Conservation (phyloP, 2,329 filamentous ascomycete genomes). For the Acarospora socialis region DNA sequence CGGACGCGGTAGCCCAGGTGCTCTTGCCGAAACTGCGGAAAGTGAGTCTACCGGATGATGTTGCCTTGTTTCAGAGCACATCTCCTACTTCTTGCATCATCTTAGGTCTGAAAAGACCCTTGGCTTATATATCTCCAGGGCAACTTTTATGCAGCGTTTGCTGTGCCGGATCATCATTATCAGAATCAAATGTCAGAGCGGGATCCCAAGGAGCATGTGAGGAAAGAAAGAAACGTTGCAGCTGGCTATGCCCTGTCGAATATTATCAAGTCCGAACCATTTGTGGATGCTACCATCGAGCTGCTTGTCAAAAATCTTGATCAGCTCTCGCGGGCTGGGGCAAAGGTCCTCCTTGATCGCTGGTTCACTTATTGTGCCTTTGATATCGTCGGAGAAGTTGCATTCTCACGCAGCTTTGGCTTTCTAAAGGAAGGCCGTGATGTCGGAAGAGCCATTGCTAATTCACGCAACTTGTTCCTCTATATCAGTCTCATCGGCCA, state of each 20-base stretch:
- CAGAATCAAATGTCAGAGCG: constrained; percentile 27
- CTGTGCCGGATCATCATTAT: constrained; percentile 28
- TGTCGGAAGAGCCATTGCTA: constrained; percentile 25
- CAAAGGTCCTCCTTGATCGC: constrained; percentile 19
- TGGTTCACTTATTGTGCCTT: constrained; percentile 29
- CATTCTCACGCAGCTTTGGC: constrained; percentile 23
- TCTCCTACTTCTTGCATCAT: no score
- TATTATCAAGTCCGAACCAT: constrained; percentile 17
- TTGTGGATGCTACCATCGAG: constrained; percentile 19
- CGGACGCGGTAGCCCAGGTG: constrained; percentile 26
- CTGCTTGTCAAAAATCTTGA: constrained; percentile 19
- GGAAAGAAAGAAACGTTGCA: constrained; percentile 22
- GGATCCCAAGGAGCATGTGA: constrained; percentile 23
- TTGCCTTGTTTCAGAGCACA: no score
- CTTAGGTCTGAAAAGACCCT: neutral
- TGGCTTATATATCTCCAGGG: constrained; percentile 9
- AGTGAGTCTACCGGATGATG: constrained; percentile 10
- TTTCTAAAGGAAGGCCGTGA: constrained; percentile 22
- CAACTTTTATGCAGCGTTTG: constrained; percentile 23
- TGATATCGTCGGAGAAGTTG: constrained; percentile 24
- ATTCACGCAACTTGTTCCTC: constrained; percentile 16
- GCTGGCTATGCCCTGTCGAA: constrained; percentile 21
- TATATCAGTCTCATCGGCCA: constrained; percentile 24
- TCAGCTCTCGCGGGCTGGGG: constrained; percentile 13
- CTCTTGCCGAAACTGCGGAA: constrained; percentile 22